A percentile compares a stretch with the other conserved stretches of the same genome.
Evolutionary conservation across 208 protist species (phyloP).

Genomic region (Entamoeba invadens): DNA sequence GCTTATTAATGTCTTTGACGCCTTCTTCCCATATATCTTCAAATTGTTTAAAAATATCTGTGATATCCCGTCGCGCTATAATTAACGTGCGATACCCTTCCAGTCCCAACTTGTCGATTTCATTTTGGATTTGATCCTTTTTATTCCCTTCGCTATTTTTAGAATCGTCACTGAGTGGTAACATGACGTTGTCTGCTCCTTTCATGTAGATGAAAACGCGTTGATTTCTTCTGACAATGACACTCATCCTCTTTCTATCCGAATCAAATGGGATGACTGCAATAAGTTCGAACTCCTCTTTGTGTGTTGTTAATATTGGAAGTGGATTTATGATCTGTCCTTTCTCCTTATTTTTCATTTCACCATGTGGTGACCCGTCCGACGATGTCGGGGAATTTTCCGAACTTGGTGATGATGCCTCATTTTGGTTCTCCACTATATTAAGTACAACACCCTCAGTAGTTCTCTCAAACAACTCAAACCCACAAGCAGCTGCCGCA

Average conservation of each 20-base stretch:
- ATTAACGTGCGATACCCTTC: slow-evolving; percentile 76
- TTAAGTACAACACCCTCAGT: slow-evolving; percentile 26
- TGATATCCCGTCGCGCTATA: slow-evolving; percentile 37
- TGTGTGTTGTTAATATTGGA: neutral
- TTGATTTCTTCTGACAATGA: slow-evolving; percentile 61
- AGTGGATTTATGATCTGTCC: neutral
- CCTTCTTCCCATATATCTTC: neutral
- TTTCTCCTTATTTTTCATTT: neutral
- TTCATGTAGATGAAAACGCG: slow-evolving; percentile 76
- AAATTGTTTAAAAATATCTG: neutral
- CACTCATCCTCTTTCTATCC: slow-evolving; percentile 89
- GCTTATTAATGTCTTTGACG: neutral
- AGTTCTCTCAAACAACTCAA: slow-evolving; percentile 34
- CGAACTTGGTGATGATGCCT: too few relatives aligned
- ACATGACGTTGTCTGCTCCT: slow-evolving; percentile 75
- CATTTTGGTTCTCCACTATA: too few relatives aligned
- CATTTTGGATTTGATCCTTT: slow-evolving; percentile 62
- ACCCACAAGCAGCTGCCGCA: slow-evolving; percentile 59
- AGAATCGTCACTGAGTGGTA: slow-evolving; percentile 58
- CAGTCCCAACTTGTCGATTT: slow-evolving; percentile 74
- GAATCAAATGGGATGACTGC: slow-evolving; percentile 89
- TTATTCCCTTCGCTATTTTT: slow-evolving; percentile 55
- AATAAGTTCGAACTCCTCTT: slow-evolving; percentile 62
- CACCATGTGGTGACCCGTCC: slow-evolving; percentile 19
- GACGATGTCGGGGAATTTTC: slow-evolving; percentile 18